Evolutionary conservation across 495 filamentous ascomycete species (phyloP), one percentile per base, ranked within the genome.

Genomic region (Neurospora africana): DNA sequence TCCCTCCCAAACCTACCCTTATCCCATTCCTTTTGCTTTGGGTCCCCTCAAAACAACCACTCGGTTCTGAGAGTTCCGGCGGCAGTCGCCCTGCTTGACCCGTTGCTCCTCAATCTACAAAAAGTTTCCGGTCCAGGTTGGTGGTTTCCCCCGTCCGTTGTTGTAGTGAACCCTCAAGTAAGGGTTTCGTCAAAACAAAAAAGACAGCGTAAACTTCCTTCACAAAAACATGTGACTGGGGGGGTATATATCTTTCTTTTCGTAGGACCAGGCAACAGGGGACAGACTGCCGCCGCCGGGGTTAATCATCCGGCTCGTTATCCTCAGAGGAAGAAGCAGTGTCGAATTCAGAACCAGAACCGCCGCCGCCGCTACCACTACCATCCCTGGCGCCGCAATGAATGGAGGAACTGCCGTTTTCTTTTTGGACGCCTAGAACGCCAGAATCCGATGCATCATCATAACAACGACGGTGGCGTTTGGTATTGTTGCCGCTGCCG

Each of bases 261-360:
- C 69, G 78, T 81, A 85, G 83, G 84, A 86, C 84, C 83, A 86
- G 85, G 77, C 80, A 84, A 83, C 82, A 85, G 83, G 83, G 84
- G 81, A 80, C 83, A 82, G 81, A 84, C 81, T 81, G 81, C 76
- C 83, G 84, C 83, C 80, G 76, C 79, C 76, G 43, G 67, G 68
- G 79, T 78, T 79, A 84, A 53, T 76, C 76, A 73, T 82, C 82
- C 65, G 83, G 80, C 68, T 84, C 84, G 67, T 84, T 83, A 67
- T 82, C 80, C 47, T 84, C 82, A 27, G 81, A 80, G 61, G 76
- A 53, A 23, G 47, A 44, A 44, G 41, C 41, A 44, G 41, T 69
- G 74, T 75, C 75, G 70, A 72, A 71, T 75, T 72, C 78, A 71
- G 70, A 70, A 69, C 79, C 78, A 61, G 74, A 74, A 75, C 75